phyloP scores from a whole-genome alignment of 805 yeast genomes.

The Wickerhamomyces queroliae region DNA sequence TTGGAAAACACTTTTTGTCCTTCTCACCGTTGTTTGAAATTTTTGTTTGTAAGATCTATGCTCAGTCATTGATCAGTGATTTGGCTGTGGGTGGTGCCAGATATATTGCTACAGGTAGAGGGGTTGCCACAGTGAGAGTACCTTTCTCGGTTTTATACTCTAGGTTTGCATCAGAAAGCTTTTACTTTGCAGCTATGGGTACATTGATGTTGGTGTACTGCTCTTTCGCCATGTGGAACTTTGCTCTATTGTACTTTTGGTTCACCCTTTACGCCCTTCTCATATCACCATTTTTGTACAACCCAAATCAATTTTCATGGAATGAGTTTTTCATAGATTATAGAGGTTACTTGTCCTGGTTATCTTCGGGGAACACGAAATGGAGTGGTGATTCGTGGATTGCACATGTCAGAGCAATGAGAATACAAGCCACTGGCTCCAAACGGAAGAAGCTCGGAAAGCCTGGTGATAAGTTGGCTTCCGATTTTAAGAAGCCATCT shows the following conservation, averaged over 20 bases:
- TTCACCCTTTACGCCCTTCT: constrained; percentile 48
- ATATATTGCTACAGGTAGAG: constrained; percentile 80
- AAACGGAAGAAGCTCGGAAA: constrained; percentile 36
- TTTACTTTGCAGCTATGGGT: constrained; percentile 56
- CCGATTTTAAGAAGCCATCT: constrained; percentile 46
- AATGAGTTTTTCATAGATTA: constrained; percentile 60
- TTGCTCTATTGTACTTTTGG: constrained; percentile 56
- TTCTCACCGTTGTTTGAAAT: constrained; percentile 76
- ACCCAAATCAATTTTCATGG: constrained; percentile 64
- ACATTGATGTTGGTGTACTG: constrained; percentile 48
- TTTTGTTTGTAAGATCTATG: constrained; percentile 72
- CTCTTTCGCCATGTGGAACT: constrained; percentile 58
- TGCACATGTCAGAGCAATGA: constrained; percentile 39
- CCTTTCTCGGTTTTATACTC: constrained; percentile 62
- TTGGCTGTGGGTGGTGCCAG: constrained; percentile 74
- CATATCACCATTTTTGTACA: constrained; percentile 55
- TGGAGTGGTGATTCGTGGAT: constrained; percentile 35
- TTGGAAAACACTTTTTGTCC: constrained; percentile 61
- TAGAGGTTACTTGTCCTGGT: constrained; percentile 34
- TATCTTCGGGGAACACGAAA: constrained; percentile 45
- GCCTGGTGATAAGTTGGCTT: constrained; percentile 32
- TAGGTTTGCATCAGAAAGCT: constrained; percentile 62
- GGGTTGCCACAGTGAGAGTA: constrained; percentile 69
- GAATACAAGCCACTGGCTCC: constrained; percentile 54
- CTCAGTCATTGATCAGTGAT: constrained; percentile 63